Conservation (phyloP, 208 protist species). For the Sergeia podlipaevii region DNA sequence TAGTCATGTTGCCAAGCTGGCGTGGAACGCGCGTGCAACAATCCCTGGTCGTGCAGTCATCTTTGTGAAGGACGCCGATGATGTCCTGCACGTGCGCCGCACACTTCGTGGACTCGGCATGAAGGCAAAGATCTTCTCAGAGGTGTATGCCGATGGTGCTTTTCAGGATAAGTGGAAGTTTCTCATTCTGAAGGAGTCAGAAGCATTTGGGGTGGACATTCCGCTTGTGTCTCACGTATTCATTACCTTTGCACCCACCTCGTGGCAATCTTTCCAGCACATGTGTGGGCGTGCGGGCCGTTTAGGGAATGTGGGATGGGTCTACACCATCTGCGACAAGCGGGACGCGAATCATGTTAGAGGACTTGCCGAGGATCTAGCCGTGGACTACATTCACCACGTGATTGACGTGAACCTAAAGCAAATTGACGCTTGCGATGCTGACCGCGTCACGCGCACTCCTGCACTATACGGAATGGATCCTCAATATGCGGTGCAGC, state of each 20-base stretch:
- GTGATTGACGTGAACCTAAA: slow-evolving; percentile 40
- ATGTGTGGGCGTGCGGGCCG: slow-evolving; percentile 77
- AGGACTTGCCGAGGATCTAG: slow-evolving; percentile 46
- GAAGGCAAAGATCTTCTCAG: slow-evolving; percentile 76
- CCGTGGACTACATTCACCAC: slow-evolving; percentile 62
- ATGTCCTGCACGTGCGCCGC: slow-evolving; percentile 52
- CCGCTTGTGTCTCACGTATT: slow-evolving; percentile 83
- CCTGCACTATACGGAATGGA: slow-evolving; percentile 76
- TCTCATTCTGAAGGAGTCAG: slow-evolving; percentile 63
- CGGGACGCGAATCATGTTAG: slow-evolving; percentile 49
- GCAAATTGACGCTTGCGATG: slow-evolving; percentile 20
- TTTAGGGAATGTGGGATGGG: slow-evolving; percentile 82
- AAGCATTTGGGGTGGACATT: slow-evolving; percentile 71
- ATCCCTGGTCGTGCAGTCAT: slow-evolving; percentile 71
- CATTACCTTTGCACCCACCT: slow-evolving; percentile 69
- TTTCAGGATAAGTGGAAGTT: slow-evolving; percentile 72
- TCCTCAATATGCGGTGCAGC: slow-evolving; percentile 72
- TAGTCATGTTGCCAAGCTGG: slow-evolving; percentile 35
- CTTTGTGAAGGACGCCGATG: slow-evolving; percentile 49
- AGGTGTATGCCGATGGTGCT: slow-evolving; percentile 49
- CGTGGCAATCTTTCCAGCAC: slow-evolving; percentile 70
- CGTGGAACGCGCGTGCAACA: slow-evolving; percentile 61
- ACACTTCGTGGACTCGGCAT: slow-evolving; percentile 55
- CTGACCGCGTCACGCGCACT: slow-evolving; percentile 61
- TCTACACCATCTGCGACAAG: slow-evolving; percentile 69